These are phyloP conservation scores for Aspergillus pseudonomiae DNA, from an alignment of 2,329 filamentous ascomycete genomes.

Conservation along the genomic window DNA sequence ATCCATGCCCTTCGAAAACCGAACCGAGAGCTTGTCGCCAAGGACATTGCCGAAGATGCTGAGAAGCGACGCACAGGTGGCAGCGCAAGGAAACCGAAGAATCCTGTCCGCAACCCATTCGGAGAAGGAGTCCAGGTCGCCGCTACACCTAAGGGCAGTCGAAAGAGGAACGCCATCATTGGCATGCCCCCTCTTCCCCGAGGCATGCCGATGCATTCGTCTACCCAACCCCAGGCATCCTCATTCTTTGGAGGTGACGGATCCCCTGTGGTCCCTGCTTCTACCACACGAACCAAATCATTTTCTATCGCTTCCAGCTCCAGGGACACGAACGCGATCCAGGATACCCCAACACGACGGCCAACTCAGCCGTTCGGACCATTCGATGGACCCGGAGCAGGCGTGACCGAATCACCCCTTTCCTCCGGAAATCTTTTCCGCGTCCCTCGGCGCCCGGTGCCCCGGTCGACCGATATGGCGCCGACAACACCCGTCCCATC, in stretches of 20 bases:
- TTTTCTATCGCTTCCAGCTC: constrained; percentile 27
- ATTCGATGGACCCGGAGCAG: constrained; percentile 14
- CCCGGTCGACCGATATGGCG: constrained; percentile 26
- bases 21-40: constrained; percentile 49
- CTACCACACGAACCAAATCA: constrained; percentile 31
- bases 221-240: constrained; percentile 27
- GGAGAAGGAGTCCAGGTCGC: constrained; percentile 52
- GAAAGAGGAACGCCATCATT: constrained; percentile 34
- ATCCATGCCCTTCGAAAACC: constrained; percentile 52
- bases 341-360: constrained; percentile 47
- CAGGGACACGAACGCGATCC: constrained; percentile 27
- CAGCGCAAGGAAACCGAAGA: constrained; percentile 43
- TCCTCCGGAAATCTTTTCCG: constrained; percentile 29
- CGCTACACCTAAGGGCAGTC: constrained; percentile 48
- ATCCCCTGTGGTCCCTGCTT: constrained; percentile 31
- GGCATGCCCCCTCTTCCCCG: constrained; percentile 33
- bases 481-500: constrained; percentile 35
- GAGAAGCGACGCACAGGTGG: constrained; percentile 38
- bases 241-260: constrained; percentile 11
- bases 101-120: constrained; percentile 45
- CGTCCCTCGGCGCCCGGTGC: constrained; percentile 30
- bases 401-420: constrained; percentile 16
- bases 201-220: constrained; percentile 30
- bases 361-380: constrained; percentile 28
- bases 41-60: constrained; percentile 48